Conservation (phyloP, 352 stramenopile species). For the Thraustochytrium sp. region DNA sequence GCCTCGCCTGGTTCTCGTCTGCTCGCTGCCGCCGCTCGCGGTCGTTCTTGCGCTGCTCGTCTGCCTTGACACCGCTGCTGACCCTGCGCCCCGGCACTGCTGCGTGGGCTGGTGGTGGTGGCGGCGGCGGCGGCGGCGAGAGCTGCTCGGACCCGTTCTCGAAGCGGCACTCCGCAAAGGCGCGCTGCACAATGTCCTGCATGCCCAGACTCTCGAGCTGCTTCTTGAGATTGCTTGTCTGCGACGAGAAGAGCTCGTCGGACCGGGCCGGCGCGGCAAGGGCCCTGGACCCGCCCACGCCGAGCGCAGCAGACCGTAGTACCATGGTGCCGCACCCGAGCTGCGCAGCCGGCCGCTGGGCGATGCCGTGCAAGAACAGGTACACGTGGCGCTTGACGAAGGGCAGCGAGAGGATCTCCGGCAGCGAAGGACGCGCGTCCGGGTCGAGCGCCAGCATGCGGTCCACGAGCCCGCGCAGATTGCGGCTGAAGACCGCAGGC, state of each 20-base stretch:
- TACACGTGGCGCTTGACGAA: constrained; percentile 61
- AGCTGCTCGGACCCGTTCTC: too few relatives aligned
- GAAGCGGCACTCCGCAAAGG: constrained; percentile 34
- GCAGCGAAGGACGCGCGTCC: constrained; percentile 51
- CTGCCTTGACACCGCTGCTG: too few relatives aligned
- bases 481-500: constrained; percentile 52
- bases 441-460: constrained; percentile 55
- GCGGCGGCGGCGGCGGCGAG: too few relatives aligned
- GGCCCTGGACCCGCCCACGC: constrained; percentile 20
- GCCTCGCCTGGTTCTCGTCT: neutral
- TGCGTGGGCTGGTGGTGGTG: too few relatives aligned
- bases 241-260: neutral
- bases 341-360: constrained; percentile 46
- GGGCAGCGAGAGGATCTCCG: constrained; percentile 53
- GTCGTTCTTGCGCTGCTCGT: too few relatives aligned
- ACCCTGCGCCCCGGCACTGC: too few relatives aligned
- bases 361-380: constrained; percentile 56
- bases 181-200: constrained; percentile 44
- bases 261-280: neutral
- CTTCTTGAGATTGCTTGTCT: constrained; percentile 17
- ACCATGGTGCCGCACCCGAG: constrained; percentile 58
- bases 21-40: neutral
- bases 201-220: constrained; percentile 51
- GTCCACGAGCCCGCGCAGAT: constrained; percentile 55
- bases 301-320: constrained; percentile 51